Evolutionary conservation across 371 early-diverging fungal species (phyloP).

Genomic region (Conidiobolus incongruus): DNA sequence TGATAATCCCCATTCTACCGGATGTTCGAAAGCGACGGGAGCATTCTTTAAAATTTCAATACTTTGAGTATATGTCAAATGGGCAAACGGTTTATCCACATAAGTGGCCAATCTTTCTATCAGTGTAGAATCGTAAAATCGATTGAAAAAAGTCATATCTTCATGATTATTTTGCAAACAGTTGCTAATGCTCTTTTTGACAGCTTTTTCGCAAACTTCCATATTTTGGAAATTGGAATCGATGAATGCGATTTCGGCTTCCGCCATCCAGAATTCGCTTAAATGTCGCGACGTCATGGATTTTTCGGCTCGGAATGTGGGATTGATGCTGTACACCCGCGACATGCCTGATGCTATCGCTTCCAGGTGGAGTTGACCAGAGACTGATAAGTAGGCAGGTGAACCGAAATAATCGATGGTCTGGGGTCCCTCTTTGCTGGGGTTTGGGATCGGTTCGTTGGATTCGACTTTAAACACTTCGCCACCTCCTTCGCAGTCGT

Average conservation of each 20-base stretch:
- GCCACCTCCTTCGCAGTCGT: conserved; percentile 90
- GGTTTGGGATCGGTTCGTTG: neutral
- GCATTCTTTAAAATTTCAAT: conserved; percentile 31
- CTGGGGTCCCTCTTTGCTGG: conserved; percentile 4
- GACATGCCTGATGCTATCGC: conserved; percentile 44
- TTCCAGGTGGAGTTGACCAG: conserved; percentile 77
- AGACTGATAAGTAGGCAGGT: conserved; percentile 64
- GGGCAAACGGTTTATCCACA: conserved; percentile 25
- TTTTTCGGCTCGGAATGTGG: conserved; percentile 75
- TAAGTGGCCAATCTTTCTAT: conserved; percentile 14
- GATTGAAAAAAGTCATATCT: conserved; percentile 26
- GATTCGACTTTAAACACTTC: conserved; percentile 47
- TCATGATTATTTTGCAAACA: conserved; percentile 6
- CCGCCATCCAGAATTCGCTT: conserved; percentile 91
- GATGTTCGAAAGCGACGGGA: conserved; percentile 21
- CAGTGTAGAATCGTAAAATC: conserved; percentile 20
- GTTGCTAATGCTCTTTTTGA: neutral
- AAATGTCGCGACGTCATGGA: conserved; percentile 65
- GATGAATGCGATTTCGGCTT: conserved; percentile 70
- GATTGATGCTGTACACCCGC: conserved; percentile 60
- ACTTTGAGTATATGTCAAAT: conserved; percentile 69
- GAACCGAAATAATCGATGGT: conserved; percentile 46
- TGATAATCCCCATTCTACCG: conserved; percentile 47
- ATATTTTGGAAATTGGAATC: conserved; percentile 2
- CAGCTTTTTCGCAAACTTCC: neutral